These are phyloP conservation scores for Fomitopsis pulvina DNA, from an alignment of 768 basidiomycete species.

Conservation along the genomic window DNA sequence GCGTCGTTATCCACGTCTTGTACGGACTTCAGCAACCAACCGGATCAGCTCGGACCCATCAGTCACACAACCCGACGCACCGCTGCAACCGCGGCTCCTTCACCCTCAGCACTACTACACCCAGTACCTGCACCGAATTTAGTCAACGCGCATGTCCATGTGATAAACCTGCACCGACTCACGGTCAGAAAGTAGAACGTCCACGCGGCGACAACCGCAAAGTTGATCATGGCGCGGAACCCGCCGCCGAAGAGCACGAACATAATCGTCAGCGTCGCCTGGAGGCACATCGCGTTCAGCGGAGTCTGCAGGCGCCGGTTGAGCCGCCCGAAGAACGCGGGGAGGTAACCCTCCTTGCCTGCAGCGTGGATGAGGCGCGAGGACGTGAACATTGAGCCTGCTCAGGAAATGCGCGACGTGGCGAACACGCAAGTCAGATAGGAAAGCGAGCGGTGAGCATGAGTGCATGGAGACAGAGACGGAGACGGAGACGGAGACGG, in stretches of 20 bases:
- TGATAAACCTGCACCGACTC: constrained; percentile 14
- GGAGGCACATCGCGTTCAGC: constrained; percentile 78
- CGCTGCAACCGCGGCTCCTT: constrained; percentile 88
- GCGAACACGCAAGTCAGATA: too few relatives aligned
- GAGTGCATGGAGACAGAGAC: not conserved
- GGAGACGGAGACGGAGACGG: constrained; percentile 3
- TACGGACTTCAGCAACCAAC: constrained; percentile 60
- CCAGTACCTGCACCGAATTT: constrained; percentile 57
- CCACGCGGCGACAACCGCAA: constrained; percentile 84
- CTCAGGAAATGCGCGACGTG: too few relatives aligned
- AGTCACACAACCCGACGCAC: constrained; percentile 28
- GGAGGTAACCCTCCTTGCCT: constrained; percentile 82
- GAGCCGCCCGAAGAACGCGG: constrained; percentile 73
- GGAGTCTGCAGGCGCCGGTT: constrained; percentile 78
- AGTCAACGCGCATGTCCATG: not conserved
- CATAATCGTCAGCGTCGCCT: constrained; percentile 62
- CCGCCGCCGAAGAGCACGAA: constrained; percentile 88
- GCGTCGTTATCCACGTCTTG: constrained; percentile 86
- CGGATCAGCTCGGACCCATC: not conserved
- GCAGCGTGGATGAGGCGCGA: constrained; percentile 85
- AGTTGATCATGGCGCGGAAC: constrained; percentile 84
- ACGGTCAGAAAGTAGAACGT: constrained; percentile 85
- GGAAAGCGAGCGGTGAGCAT: too few relatives aligned
- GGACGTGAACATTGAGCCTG: constrained; percentile 67
- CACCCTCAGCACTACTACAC: constrained; percentile 78